Evolutionary conservation across 129 eudicot species (phyloP).

Genomic region (Glebionis coronaria): DNA sequence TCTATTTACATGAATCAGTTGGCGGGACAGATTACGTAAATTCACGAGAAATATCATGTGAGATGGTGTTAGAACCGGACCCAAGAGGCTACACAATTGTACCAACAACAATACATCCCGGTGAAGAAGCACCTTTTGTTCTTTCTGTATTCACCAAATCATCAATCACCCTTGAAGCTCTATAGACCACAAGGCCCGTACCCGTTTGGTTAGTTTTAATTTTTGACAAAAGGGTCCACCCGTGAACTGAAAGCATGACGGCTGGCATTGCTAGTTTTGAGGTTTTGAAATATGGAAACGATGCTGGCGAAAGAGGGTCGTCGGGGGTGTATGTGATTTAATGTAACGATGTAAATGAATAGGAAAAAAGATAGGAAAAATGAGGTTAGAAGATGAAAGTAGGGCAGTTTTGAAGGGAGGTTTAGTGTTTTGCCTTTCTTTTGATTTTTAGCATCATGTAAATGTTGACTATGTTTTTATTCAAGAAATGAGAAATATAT

Average conservation of each 20-base stretch:
- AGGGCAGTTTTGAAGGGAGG: slow-evolving; percentile 34
- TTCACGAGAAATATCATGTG: slow-evolving; percentile 98
- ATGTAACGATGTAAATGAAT: slow-evolving; percentile 37
- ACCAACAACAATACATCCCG: slow-evolving; percentile 97
- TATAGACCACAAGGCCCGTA: slow-evolving; percentile 35
- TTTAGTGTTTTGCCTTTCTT: slow-evolving; percentile 21
- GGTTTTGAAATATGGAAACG: background rate
- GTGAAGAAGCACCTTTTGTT: slow-evolving; percentile 99
- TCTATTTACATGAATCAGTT: slow-evolving; percentile 91
- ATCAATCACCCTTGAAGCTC: slow-evolving; percentile 74
- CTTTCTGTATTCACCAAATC: slow-evolving; percentile 98
- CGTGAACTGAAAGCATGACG: slow-evolving; percentile 19
- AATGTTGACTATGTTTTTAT: slow-evolving; percentile 29
- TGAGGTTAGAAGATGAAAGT: slow-evolving; percentile 21
- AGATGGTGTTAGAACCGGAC: slow-evolving; percentile 98
- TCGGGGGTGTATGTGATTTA: slow-evolving; percentile 5
- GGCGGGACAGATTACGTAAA: slow-evolving; percentile 99
- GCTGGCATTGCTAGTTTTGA: background rate
- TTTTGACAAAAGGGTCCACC: slow-evolving; percentile 12
- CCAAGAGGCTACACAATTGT: slow-evolving; percentile 96
- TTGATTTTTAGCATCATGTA: slow-evolving; percentile 31
- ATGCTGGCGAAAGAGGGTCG: slow-evolving; percentile 11
- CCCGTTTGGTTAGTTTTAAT: slow-evolving; percentile 19
- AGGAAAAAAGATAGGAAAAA: slow-evolving; percentile 34
- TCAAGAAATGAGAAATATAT: slow-evolving; percentile 37